These are phyloP conservation scores for Osmozyma mogii DNA, from an alignment of 805 yeast genomes.

Conservation along the genomic window DNA sequence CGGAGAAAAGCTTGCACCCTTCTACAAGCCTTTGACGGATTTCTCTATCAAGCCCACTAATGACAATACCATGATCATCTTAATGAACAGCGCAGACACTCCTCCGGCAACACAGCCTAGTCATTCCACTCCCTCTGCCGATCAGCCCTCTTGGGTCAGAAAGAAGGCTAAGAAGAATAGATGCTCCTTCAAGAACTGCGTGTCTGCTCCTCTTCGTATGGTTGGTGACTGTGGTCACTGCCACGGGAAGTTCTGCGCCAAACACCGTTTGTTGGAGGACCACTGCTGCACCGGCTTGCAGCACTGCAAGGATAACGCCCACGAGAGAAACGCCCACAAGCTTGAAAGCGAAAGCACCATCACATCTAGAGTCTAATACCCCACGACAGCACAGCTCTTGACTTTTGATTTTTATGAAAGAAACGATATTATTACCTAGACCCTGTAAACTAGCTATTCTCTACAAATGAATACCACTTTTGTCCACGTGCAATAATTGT, in stretches of 20 bases:
- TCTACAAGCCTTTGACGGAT: slow-evolving; percentile 14
- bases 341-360: slow-evolving; percentile 82
- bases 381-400: too few relatives aligned
- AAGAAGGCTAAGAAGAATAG: slow-evolving; percentile 33
- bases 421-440: too few relatives aligned
- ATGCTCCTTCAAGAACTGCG: slow-evolving; percentile 52
- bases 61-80: slow-evolving; percentile 15
- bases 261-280: slow-evolving; percentile 79
- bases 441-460: too few relatives aligned
- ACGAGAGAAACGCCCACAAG: slow-evolving; percentile 77
- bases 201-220: slow-evolving; percentile 53
- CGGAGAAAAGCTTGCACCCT: slow-evolving; percentile 30
- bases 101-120: slow-evolving; percentile 9
- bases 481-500: too few relatives aligned
- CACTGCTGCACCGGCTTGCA: slow-evolving; percentile 75
- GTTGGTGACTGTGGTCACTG: slow-evolving; percentile 85
- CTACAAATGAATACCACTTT: too few relatives aligned
- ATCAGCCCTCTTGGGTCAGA: slow-evolving; percentile 13
- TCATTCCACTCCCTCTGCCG: slow-evolving; percentile 13
- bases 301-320: slow-evolving; percentile 73
- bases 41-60: slow-evolving; percentile 12
- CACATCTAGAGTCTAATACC: slow-evolving; percentile 51
- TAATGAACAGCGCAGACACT: slow-evolving; percentile 22
- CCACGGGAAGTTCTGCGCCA: slow-evolving; percentile 77
- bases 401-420: too few relatives aligned